Percentiles rank a stretch among this genome's conserved stretches.
Evolutionary conservation across 805 yeast species (phyloP).

Genomic region (Barnettozyma vustinii): DNA sequence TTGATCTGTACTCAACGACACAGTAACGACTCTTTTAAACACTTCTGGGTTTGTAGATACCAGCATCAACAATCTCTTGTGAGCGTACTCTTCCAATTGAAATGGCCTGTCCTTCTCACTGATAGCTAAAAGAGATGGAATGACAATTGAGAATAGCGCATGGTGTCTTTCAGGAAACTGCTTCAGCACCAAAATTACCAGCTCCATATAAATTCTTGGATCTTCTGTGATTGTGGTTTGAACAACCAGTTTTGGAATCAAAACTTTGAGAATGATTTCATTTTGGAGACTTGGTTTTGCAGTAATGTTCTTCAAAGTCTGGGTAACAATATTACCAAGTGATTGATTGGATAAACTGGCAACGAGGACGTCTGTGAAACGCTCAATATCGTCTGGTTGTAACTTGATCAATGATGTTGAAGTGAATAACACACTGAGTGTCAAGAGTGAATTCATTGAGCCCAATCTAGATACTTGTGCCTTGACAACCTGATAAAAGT

Average conservation of each 20-base stretch:
- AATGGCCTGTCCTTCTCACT: not conserved
- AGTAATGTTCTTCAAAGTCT: conserved; percentile 57
- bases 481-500: conserved; percentile 35
- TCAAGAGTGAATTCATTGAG: conserved; percentile 35
- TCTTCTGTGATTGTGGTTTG: conserved; percentile 22
- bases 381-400: conserved; percentile 32
- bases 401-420: conserved; percentile 32
- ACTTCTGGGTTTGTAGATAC: conserved; percentile 37
- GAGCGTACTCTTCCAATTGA: conserved; percentile 30
- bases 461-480: conserved; percentile 22
- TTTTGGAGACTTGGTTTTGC: conserved; percentile 27
- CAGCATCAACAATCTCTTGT: conserved; percentile 42
- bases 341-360: conserved; percentile 32
- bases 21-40: conserved; percentile 45
- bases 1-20: conserved; percentile 35
- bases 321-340: conserved; percentile 41
- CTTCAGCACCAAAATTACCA: conserved; percentile 18
- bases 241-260: conserved; percentile 42
- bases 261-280: conserved; percentile 34
- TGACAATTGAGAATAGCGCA: conserved; percentile 28
- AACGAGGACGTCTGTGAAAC: conserved; percentile 30
- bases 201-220: conserved; percentile 29
- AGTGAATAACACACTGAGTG: conserved; percentile 40
- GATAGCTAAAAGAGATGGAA: conserved; percentile 34
- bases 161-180: conserved; percentile 8